Evolutionary conservation across 31 red algal species (phyloP).

Genomic region (Odonthalia washingtoniensis): DNA sequence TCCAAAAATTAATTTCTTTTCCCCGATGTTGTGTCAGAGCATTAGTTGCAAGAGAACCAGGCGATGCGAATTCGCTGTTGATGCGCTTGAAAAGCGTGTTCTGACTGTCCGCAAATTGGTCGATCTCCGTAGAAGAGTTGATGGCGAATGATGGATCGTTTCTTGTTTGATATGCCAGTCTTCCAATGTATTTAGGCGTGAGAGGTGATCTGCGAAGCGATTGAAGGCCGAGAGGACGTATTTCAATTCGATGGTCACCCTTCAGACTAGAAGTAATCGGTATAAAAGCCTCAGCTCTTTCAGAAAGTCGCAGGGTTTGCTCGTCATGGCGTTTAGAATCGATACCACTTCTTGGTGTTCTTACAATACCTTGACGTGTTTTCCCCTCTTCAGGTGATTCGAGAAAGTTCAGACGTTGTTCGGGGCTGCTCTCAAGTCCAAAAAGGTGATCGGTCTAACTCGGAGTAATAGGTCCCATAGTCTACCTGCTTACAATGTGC

Average conservation of each 20-base stretch:
- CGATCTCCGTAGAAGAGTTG: not conserved
- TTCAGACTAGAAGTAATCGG: not conserved
- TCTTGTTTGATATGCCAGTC: not conserved
- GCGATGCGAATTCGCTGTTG: not conserved
- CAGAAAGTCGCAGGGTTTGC: not conserved
- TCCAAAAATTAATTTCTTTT: constrained; percentile 1
- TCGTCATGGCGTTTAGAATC: constrained; percentile 38
- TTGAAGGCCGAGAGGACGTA: constrained; percentile 40
- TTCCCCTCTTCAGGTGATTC: not conserved
- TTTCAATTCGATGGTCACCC: not conserved
- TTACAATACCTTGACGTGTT: not conserved
- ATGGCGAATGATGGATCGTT: not conserved
- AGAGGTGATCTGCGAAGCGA: not conserved
- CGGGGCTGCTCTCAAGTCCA: not conserved
- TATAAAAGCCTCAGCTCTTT: constrained; percentile 1
- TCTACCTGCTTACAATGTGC: constrained; percentile 40
- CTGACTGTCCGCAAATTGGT: not conserved
- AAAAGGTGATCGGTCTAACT: not conserved
- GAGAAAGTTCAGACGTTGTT: constrained; percentile 3
- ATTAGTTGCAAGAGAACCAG: not conserved
- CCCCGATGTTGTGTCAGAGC: constrained; percentile 14
- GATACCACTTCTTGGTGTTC: constrained; percentile 41
- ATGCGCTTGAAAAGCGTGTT: constrained; percentile 4
- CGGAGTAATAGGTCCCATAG: not conserved
- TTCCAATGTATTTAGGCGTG: not conserved